Conservation (phyloP, 768 basidiomycete species). For the Mycena venus region DNA sequence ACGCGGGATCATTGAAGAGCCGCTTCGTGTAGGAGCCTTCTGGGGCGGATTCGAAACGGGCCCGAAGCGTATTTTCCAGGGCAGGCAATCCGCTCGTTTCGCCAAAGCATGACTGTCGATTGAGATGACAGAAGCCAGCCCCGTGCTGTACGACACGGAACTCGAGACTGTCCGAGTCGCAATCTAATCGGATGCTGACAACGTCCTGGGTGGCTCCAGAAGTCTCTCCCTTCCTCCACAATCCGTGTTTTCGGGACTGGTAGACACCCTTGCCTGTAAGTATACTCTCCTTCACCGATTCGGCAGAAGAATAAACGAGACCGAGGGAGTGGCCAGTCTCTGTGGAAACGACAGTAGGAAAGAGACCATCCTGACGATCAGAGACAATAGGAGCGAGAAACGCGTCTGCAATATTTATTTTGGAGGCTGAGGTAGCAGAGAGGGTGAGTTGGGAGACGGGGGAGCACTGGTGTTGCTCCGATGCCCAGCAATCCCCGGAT, state of each 20-base stretch:
- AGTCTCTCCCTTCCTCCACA: constrained; percentile 98
- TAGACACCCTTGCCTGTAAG: constrained; percentile 92
- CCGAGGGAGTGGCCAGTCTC: constrained; percentile 86
- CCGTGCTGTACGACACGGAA: constrained; percentile 93
- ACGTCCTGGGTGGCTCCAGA: constrained; percentile 95
- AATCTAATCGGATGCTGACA: constrained; percentile 86
- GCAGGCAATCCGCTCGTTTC: constrained; percentile 81
- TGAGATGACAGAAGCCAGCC: constrained; percentile 93
- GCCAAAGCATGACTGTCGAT: constrained; percentile 92
- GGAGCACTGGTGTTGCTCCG: constrained; percentile 78
- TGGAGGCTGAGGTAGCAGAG: constrained; percentile 61
- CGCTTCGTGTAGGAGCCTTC: constrained; percentile 93
- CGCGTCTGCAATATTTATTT: constrained; percentile 84
- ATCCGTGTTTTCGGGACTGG: constrained; percentile 94
- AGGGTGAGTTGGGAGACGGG: constrained; percentile 79
- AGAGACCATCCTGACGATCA: constrained; percentile 92
- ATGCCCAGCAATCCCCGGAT: constrained; percentile 73
- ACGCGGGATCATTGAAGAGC: constrained; percentile 83
- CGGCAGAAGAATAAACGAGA: constrained; percentile 93
- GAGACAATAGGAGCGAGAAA: constrained; percentile 88
- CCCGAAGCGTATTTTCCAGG: constrained; percentile 83
- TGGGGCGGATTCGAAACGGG: constrained; percentile 82
- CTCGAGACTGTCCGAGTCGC: constrained; percentile 93
- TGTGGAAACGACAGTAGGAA: constrained; percentile 92
- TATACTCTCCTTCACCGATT: constrained; percentile 90